A percentile compares a stretch with the other conserved stretches of the same genome.
Evolutionary conservation across 805 yeast genomes (phyloP).

Genomic region (Diddensiella caesifluorescens): DNA sequence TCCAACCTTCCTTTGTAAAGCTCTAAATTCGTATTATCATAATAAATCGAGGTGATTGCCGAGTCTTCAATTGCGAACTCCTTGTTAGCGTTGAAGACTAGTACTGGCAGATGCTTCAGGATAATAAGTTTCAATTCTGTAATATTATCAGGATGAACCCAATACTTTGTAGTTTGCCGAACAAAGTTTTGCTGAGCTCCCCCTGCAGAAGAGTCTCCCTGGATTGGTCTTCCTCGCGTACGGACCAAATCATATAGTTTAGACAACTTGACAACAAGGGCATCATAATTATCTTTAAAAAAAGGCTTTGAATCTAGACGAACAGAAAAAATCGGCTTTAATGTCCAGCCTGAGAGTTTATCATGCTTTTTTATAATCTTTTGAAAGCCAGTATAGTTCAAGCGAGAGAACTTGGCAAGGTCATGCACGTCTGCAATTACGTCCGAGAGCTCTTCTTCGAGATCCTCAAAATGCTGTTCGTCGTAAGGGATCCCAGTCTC

Average conservation of each 20-base stretch:
- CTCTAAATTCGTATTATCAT: conserved; percentile 84
- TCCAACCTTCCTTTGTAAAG: conserved; percentile 89
- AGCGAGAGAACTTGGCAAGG: conserved; percentile 84
- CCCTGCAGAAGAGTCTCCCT: conserved; percentile 97
- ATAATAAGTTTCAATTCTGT: conserved; percentile 91
- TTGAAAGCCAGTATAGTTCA: conserved; percentile 96
- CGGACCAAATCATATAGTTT: conserved; percentile 87
- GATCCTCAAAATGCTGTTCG: conserved; percentile 64
- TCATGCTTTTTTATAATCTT: conserved; percentile 96
- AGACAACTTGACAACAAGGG: conserved; percentile 80
- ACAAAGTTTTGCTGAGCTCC: conserved; percentile 97
- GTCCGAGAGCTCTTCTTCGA: conserved; percentile 74
- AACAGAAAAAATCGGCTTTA: conserved; percentile 90
- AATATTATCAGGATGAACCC: conserved; percentile 99
- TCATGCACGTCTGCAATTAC: conserved; percentile 97
- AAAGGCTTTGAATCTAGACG: conserved; percentile 91
- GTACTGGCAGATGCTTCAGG: conserved; percentile 91
- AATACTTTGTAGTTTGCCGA: conserved; percentile 96
- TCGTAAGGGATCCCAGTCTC: conserved; percentile 44
- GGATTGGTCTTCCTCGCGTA: conserved; percentile 91
- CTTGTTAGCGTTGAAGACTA: conserved; percentile 93
- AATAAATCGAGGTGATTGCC: conserved; percentile 95
- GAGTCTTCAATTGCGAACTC: conserved; percentile 93
- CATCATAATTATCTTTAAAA: conserved; percentile 91
- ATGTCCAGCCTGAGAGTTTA: conserved; percentile 71